Percentiles rank a stretch among this genome's conserved stretches.
Conservation (phyloP, 192 early-diverging fungal species). For the Geranomyces variabilis region DNA sequence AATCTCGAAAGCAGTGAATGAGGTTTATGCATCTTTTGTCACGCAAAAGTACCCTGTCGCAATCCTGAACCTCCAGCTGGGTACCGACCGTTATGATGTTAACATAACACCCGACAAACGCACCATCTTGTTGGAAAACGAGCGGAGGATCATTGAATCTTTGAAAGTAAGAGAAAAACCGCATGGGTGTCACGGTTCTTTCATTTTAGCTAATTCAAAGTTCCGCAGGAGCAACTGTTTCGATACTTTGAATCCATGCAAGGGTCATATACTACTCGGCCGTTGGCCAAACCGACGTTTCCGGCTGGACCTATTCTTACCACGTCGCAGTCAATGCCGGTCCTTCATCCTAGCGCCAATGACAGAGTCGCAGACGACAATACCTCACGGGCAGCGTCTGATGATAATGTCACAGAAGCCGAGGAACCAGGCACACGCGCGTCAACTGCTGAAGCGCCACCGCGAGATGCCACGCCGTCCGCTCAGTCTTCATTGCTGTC, state of each 20-base stretch:
- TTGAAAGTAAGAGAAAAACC: constrained; percentile 63
- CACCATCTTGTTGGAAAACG: constrained; percentile 83
- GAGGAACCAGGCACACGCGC: too few relatives aligned
- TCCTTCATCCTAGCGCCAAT: too few relatives aligned
- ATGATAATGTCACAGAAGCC: too few relatives aligned
- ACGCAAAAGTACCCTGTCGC: constrained; percentile 79
- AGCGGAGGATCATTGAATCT: constrained; percentile 62
- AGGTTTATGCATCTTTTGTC: constrained; percentile 71
- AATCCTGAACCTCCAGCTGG: constrained; percentile 67
- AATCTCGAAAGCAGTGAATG: constrained; percentile 77
- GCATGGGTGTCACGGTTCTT: constrained; percentile 85
- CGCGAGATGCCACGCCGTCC: too few relatives aligned
- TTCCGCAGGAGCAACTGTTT: constrained; percentile 45
- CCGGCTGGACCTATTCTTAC: not conserved
- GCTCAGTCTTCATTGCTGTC: too few relatives aligned
- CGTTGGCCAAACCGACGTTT: not conserved
- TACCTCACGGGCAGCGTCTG: too few relatives aligned
- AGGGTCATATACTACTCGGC: constrained; percentile 29
- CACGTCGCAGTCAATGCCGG: too few relatives aligned
- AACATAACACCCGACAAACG: constrained; percentile 96
- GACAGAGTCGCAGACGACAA: too few relatives aligned
- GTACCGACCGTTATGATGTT: constrained; percentile 74
- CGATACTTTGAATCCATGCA: constrained; percentile 62
- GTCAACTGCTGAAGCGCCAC: too few relatives aligned
- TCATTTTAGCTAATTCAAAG: not conserved